Evolutionary conservation across 2,329 filamentous ascomycete species (phyloP).

Genomic region (Talaromyces islandicus): DNA sequence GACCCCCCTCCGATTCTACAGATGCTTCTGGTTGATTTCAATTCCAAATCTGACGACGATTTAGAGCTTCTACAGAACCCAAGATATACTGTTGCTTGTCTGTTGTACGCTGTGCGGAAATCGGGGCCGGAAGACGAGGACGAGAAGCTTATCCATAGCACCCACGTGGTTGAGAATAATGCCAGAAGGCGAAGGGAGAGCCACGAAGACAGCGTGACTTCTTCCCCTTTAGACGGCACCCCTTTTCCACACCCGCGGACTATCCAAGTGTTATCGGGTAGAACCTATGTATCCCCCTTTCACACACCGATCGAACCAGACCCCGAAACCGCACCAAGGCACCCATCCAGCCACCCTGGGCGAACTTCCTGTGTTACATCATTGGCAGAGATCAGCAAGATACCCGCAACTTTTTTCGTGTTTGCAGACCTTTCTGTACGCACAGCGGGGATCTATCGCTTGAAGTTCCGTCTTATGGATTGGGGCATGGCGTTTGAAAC

Average conservation of each 20-base stretch:
- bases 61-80: slow-evolving; percentile 32
- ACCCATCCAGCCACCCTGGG: slow-evolving; percentile 22
- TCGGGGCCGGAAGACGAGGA: slow-evolving; percentile 9
- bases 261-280: slow-evolving; percentile 31
- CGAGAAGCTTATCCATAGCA: slow-evolving; percentile 13
- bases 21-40: slow-evolving; percentile 39
- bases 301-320: slow-evolving; percentile 38
- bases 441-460: slow-evolving; percentile 37
- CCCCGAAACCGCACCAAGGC: slow-evolving; percentile 32
- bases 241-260: slow-evolving; percentile 6
- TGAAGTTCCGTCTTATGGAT: slow-evolving; percentile 43
- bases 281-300: slow-evolving; percentile 38
- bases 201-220: slow-evolving; percentile 10
- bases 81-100: slow-evolving; percentile 39
- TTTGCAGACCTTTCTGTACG: slow-evolving; percentile 44
- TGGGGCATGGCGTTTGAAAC: slow-evolving; percentile 29
- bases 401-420: slow-evolving; percentile 41
- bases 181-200: slow-evolving; percentile 12
- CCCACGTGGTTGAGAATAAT: slow-evolving; percentile 9
- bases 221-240: not conserved
- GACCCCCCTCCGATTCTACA: slow-evolving; percentile 45
- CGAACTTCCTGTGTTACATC: not conserved
- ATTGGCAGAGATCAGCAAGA: slow-evolving; percentile 9
- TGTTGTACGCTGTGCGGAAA: slow-evolving; percentile 30
- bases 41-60: slow-evolving; percentile 32